These are phyloP conservation scores for Rhizopogon rudus DNA, from an alignment of 768 basidiomycete species.

Conservation along the genomic window DNA sequence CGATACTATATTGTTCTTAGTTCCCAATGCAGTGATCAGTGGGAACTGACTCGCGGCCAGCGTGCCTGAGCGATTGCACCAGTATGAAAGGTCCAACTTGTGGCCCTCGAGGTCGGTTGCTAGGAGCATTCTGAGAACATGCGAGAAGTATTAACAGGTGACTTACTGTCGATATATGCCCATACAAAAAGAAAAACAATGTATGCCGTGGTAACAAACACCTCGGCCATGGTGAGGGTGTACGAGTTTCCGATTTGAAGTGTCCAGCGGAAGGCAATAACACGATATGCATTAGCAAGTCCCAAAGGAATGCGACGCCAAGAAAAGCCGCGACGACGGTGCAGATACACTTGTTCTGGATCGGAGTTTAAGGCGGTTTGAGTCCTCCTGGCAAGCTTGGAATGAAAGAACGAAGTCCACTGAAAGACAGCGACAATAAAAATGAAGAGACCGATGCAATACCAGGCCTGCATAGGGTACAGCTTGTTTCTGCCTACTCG, in stretches of 20 bases:
- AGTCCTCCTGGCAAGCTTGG: conserved; percentile 5
- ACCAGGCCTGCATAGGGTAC: conserved; percentile 8
- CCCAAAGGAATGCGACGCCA: too few relatives aligned
- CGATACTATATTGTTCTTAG: conserved; percentile 31
- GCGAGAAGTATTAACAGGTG: conserved; percentile 3
- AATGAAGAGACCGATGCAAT: conserved; percentile 6
- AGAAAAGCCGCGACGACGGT: conserved; percentile 24
- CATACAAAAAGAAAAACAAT: conserved; percentile 26
- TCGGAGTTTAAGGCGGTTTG: not conserved
- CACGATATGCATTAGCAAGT: too few relatives aligned
- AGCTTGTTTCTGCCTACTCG: conserved; percentile 1
- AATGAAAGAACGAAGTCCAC: conserved; percentile 5
- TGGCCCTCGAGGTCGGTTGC: conserved; percentile 17
- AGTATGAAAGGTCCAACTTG: conserved; percentile 18
- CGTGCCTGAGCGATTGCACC: conserved; percentile 33
- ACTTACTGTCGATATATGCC: too few relatives aligned
- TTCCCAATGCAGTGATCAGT: conserved; percentile 33
- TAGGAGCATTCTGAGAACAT: not conserved
- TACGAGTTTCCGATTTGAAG: conserved; percentile 26
- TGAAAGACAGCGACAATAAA: conserved; percentile 8
- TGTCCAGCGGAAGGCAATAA: too few relatives aligned
- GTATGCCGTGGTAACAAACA: conserved; percentile 40
- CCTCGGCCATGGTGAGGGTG: conserved; percentile 34
- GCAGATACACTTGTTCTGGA: not conserved
- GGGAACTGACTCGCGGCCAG: conserved; percentile 47